These are phyloP conservation scores for Serpula lacrymans DNA, from an alignment of 768 basidiomycete genomes.

Conservation along the genomic window DNA sequence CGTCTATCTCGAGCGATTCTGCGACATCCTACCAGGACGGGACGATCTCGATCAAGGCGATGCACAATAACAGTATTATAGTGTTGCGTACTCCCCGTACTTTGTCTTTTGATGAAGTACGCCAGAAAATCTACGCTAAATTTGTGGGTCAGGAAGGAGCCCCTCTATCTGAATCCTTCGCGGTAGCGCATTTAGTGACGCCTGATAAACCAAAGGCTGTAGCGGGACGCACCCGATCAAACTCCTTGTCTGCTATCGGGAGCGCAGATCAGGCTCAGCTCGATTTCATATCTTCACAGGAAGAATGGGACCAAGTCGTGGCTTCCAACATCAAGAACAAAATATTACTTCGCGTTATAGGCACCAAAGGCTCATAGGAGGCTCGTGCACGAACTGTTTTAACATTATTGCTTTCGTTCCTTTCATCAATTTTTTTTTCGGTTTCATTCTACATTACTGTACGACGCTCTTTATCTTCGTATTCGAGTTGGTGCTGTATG, in stretches of 20 bases:
- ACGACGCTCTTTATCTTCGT: background rate
- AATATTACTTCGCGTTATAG: slow-evolving; percentile 52
- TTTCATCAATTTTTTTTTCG: too few species aligned
- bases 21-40: slow-evolving; percentile 23
- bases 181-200: slow-evolving; percentile 50
- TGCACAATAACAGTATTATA: slow-evolving; percentile 58
- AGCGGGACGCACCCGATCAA: slow-evolving; percentile 29
- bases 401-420: background rate
- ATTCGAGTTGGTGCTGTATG: too few species aligned
- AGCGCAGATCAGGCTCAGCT: slow-evolving; percentile 26
- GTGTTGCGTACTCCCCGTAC: slow-evolving; percentile 52
- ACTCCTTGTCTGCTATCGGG: slow-evolving; percentile 33
- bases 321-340: slow-evolving; percentile 45
- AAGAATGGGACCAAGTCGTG: slow-evolving; percentile 57
- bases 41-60: slow-evolving; percentile 59
- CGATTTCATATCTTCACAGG: slow-evolving; percentile 49
- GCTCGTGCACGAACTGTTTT: too few species aligned
- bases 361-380: slow-evolving; percentile 22
- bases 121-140: slow-evolving; percentile 59
- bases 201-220: slow-evolving; percentile 9
- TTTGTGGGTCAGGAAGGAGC: slow-evolving; percentile 61
- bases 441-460: too few species aligned
- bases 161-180: slow-evolving; percentile 51
- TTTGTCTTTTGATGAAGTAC: slow-evolving; percentile 49
- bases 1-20: slow-evolving; percentile 37